These are phyloP conservation scores for Solanum stenotomum DNA, from an alignment of 257 asterid genomes.

Conservation along the genomic window DNA sequence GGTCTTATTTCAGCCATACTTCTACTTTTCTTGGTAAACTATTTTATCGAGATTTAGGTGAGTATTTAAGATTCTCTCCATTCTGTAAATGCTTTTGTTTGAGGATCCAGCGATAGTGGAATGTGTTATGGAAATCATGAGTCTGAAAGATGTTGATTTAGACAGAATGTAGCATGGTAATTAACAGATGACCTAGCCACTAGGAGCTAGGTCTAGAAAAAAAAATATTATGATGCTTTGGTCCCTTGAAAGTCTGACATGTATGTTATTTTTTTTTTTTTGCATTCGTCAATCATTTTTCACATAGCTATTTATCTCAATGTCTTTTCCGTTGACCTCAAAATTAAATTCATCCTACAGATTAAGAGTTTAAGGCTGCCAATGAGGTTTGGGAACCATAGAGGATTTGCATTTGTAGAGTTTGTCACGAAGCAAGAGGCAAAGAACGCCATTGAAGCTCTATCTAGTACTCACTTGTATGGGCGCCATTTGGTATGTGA, in stretches of 20 bases:
- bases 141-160: not conserved
- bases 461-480: slow-evolving; percentile 80
- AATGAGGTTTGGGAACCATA: slow-evolving; percentile 63
- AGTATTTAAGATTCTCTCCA: not conserved
- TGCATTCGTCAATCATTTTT: not conserved
- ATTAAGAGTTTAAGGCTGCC: slow-evolving; percentile 82
- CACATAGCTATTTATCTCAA: not conserved
- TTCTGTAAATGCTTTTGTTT: not conserved
- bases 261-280: not conserved
- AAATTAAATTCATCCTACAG: slow-evolving; percentile 26
- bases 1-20: not conserved
- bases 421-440: slow-evolving; percentile 88
- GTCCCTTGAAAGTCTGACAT: not conserved
- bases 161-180: not conserved
- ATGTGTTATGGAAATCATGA: not conserved
- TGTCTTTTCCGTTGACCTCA: not conserved
- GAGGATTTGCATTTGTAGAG: slow-evolving; percentile 95
- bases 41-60: not conserved
- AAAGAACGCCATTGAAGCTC: slow-evolving; percentile 71
- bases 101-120: not conserved
- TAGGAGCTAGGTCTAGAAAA: not conserved
- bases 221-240: not conserved
- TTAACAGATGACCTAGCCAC: not conserved
- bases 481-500: slow-evolving; percentile 94
- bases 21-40: not conserved